Evolutionary conservation across 768 basidiomycete species (phyloP).

Genomic region (Phylloporus arenicola): DNA sequence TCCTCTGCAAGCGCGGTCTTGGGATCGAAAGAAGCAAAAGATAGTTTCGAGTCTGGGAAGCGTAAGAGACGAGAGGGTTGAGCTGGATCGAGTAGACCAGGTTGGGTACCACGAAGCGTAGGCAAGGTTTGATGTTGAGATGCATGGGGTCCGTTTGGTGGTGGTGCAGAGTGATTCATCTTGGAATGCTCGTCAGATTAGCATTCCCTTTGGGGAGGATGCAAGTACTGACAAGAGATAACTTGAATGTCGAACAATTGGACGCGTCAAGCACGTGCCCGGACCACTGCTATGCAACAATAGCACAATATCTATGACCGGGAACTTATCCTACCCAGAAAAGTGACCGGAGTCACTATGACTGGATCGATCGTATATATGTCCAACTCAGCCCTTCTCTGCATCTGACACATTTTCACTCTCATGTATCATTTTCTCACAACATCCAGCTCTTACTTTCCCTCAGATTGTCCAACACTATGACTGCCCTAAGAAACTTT

Average conservation of each 20-base stretch:
- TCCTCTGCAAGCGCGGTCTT: constrained; percentile 48
- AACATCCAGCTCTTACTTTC: neutral
- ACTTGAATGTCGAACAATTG: neutral
- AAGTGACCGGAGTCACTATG: neutral
- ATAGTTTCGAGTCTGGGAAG: constrained; percentile 50
- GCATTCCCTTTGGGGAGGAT: neutral
- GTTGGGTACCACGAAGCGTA: constrained; percentile 39
- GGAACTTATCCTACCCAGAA: no score
- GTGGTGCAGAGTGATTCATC: constrained; percentile 10
- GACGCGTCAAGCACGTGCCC: constrained; percentile 16
- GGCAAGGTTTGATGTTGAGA: constrained; percentile 9
- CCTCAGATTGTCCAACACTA: constrained; percentile 5
- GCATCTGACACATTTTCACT: constrained; percentile 1
- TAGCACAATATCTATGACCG: no score
- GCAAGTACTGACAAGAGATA: neutral
- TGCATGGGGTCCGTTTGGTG: neutral
- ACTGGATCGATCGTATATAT: neutral
- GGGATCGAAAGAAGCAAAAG: constrained; percentile 73
- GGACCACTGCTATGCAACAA: neutral
- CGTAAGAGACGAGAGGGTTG: constrained; percentile 62
- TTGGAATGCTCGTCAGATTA: neutral
- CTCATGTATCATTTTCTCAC: constrained; percentile 13
- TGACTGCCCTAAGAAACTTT: constrained; percentile 33
- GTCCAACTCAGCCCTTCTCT: neutral
- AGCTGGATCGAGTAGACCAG: constrained; percentile 62